Evolutionary conservation across 2,329 filamentous ascomycete genomes (phyloP), one percentile per base, ranked within the genome.

Genomic region (Penicillium sp.): DNA sequence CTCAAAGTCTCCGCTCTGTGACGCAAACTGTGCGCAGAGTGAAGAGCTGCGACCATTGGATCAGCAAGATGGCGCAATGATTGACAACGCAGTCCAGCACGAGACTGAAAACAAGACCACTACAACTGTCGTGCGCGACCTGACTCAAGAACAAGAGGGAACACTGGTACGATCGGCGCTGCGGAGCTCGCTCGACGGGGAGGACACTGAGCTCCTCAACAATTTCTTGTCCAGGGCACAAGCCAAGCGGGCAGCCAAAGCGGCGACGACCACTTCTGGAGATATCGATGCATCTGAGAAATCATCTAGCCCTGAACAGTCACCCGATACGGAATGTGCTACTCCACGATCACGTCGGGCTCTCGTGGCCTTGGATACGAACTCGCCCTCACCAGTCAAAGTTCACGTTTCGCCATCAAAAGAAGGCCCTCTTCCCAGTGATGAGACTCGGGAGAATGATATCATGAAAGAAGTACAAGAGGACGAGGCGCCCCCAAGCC

Each of bases 161-260:
- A 57, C 51, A 13, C 39, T 64, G 17, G 59, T 64, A 4, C 57
- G 62, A 39, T 62, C 64, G 20, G 59, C 63, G 29, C 47, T 65
- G 23, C 56, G 56, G 31, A 61, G 62, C 45, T 60, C 59, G 16
- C 47, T 67, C 8, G 62, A 61, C 35, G 61, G 60, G 29, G 62
- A 66, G 9, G 64, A 68, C 48, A 57, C 60, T 6, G 61, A 55
- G 26, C 39, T 68, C n/a, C 51, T 68, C 31, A 64, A 59, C 35
- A 55, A 62, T 34, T 67, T 68, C 44, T 41, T 68, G 16, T 64
- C 60, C n/a, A 62, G 59, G 35, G 65, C 65, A 8, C 56, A 62
- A 44, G 63, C 63, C 12, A 67, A 67, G 41, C 59, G 65, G 18
- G 62, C 56, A 11, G 64, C 63, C 30, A 64, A 63, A 45, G 55